Percentiles rank a stretch among this genome's conserved stretches.
These are phyloP conservation scores for Lentinula aciculospora DNA, from an alignment of 768 basidiomycete genomes.

Conservation along the genomic window DNA sequence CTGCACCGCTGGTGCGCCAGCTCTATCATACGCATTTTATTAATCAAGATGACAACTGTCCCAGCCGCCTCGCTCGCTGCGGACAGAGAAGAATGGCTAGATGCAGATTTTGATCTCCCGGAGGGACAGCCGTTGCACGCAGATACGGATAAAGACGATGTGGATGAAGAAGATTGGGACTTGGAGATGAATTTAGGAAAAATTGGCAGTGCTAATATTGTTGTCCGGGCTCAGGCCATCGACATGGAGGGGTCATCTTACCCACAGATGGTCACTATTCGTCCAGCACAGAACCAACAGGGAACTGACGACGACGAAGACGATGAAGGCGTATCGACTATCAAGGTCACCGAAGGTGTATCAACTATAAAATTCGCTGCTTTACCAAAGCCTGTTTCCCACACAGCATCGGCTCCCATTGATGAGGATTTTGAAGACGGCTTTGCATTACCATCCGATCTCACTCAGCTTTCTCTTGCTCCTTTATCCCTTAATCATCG, in stretches of 20 bases:
- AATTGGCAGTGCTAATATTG: constrained; percentile 46
- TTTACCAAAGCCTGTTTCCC: constrained; percentile 33
- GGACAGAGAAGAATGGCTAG: constrained; percentile 76
- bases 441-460: constrained; percentile 74
- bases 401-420: constrained; percentile 32
- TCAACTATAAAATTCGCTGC: constrained; percentile 77
- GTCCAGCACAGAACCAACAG: constrained; percentile 51
- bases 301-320: constrained; percentile 50
- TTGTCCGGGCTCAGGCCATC: constrained; percentile 23
- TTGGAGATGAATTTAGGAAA: constrained; percentile 63
- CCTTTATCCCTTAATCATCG: constrained; percentile 72
- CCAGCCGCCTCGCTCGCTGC: constrained; percentile 50
- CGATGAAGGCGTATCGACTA: constrained; percentile 78
- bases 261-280: constrained; percentile 52
- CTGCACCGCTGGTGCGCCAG: constrained; percentile 16
- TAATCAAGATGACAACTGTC: constrained; percentile 46
- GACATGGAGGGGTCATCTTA: constrained; percentile 34
- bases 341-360: constrained; percentile 72
- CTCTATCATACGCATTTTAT: constrained; percentile 14
- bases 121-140: constrained; percentile 67
- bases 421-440: constrained; percentile 84
- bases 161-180: constrained; percentile 75
- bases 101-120: constrained; percentile 82
- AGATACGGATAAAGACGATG: constrained; percentile 59
- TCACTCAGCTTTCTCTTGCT: constrained; percentile 77